Base-by-base conservation (phyloP, 495 filamentous ascomycete species). In the Ramalina intermedia region DNA sequence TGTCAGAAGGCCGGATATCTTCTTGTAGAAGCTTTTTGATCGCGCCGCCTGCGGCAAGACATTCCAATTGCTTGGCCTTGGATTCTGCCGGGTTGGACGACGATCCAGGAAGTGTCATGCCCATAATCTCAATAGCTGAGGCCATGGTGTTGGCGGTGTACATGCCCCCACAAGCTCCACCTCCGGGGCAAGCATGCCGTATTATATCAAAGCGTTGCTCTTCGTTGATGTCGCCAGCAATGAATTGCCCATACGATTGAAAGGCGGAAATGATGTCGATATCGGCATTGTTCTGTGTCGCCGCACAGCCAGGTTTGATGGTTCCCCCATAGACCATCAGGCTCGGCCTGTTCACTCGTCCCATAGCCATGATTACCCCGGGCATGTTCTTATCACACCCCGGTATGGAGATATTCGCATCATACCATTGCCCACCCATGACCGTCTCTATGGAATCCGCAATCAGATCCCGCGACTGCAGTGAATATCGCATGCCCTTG, bases 331-430 rank as follows among this genome's bases (percentile, higher is more conserved):
- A 98, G 18, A 98, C 84, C 93, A 98, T 96, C 55, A 98, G 62
- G 51, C 82, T 85, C 24, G 91, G 91, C 46, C 91, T 72, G 69
- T 98, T 96, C 58, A 94, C 79, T 43, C 91, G 75, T 26, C 87
- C 91, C 91, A 96, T 96, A 38, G 91, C 93, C 71, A 98, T 98
- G 51, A 96, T 67, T 35, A 96, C 91, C 67, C 91, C 91, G 6
- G 91, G 91, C 93, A 98, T 96, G 67, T 98, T 98, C 81, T 98
- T 98, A 73, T 98, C 93, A 66, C 91, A 98, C 37, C 91, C 91
- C n/a, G 91, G 91, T 57, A 98, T 85, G 17, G 86, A 93, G 61
- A 98, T 86, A 63, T 96, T 96, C 60, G 85, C 91, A 66, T 98
- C 91, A 63, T 98, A 98, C 93, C 91, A 98, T 72, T 98, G 91